A percentile compares a stretch with the other conserved stretches of the same genome.
Evolutionary conservation across 306 rosid genomes (phyloP).

Genomic region (Vigna angularis): DNA sequence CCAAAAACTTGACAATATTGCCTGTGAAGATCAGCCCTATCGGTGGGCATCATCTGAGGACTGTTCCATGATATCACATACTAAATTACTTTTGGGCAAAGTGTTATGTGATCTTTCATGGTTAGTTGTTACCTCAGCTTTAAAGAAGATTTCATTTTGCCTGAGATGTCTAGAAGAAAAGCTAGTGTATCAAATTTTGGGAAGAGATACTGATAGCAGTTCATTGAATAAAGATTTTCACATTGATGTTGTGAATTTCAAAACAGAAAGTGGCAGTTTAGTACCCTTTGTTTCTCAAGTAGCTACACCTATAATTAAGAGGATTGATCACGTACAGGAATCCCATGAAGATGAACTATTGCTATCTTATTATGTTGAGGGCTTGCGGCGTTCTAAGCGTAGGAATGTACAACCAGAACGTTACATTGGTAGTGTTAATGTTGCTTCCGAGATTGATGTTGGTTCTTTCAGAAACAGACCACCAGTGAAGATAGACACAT

Average conservation of each 20-base stretch:
- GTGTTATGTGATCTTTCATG: conserved; percentile 76
- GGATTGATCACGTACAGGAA: conserved; percentile 36
- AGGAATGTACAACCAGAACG: conserved; percentile 86
- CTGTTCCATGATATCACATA: conserved; percentile 59
- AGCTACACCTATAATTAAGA: conserved; percentile 41
- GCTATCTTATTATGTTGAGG: conserved; percentile 48
- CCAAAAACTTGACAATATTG: conserved; percentile 63
- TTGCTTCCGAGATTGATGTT: conserved; percentile 56
- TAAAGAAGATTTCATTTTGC: conserved; percentile 67
- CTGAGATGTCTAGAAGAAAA: conserved; percentile 71
- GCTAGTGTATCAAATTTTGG: conserved; percentile 74
- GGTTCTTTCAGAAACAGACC: conserved; percentile 66
- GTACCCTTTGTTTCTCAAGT: conserved; percentile 62
- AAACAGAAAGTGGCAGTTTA: conserved; percentile 53
- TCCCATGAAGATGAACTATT: conserved; percentile 44
- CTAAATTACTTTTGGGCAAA: conserved; percentile 75
- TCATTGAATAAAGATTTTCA: conserved; percentile 43
- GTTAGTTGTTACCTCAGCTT: conserved; percentile 70
- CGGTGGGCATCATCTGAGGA: conserved; percentile 82
- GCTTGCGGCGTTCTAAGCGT: conserved; percentile 88
- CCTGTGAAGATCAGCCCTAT: conserved; percentile 60
- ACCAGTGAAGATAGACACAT: conserved; percentile 52
- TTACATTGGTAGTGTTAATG: conserved; percentile 67
- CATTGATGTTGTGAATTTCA: conserved; percentile 63
- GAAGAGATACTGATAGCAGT: conserved; percentile 36